Evolutionary conservation across 805 yeast genomes (phyloP).

Genomic region (Tetrapisispora nanseiensis): DNA sequence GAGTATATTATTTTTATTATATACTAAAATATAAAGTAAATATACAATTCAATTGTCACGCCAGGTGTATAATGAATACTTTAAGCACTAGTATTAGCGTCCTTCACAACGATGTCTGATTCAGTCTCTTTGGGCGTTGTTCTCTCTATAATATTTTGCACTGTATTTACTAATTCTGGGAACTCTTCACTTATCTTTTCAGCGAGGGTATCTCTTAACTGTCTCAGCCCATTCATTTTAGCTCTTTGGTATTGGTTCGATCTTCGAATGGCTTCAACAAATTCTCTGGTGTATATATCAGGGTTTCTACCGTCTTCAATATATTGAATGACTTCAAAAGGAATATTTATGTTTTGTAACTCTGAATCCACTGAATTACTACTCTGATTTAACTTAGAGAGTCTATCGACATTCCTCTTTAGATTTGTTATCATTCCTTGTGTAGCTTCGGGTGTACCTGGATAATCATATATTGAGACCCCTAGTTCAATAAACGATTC

Average conservation of each 20-base stretch:
- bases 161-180: slow-evolving; percentile 57
- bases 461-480: slow-evolving; percentile 85
- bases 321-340: slow-evolving; percentile 79
- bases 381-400: slow-evolving; percentile 27
- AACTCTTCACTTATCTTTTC: slow-evolving; percentile 64
- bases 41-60: neutral
- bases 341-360: slow-evolving; percentile 42
- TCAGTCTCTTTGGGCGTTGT: slow-evolving; percentile 6
- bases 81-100: neutral
- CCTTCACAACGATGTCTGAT: neutral
- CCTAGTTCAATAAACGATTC: slow-evolving; percentile 86
- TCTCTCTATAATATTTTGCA: slow-evolving; percentile 45
- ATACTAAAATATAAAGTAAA: neutral
- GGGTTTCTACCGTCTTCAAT: slow-evolving; percentile 96
- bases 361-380: slow-evolving; percentile 26
- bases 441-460: slow-evolving; percentile 75
- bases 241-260: slow-evolving; percentile 85
- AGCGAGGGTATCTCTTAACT: slow-evolving; percentile 57
- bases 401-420: slow-evolving; percentile 35
- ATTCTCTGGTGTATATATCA: slow-evolving; percentile 92
- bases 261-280: slow-evolving; percentile 85
- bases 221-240: slow-evolving; percentile 58
- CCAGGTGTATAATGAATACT: neutral
- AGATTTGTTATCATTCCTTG: slow-evolving; percentile 37
- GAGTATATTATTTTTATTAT: neutral